Conservation (phyloP, 768 basidiomycete species). For the Boletus reticulatus region DNA sequence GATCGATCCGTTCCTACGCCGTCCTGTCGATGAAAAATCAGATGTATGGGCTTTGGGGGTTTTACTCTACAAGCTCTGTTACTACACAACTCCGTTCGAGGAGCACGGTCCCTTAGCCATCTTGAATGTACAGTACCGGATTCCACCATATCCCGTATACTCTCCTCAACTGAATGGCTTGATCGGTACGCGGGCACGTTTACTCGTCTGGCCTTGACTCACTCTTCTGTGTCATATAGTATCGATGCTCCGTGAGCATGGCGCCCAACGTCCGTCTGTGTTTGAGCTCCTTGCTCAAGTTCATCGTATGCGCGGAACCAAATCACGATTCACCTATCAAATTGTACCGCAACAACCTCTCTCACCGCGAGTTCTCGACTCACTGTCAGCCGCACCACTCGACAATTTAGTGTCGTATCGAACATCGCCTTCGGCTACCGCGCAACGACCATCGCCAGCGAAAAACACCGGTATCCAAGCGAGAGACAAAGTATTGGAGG, state of each 20-base stretch:
- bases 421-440: conserved; percentile 15
- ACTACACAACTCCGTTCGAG: conserved; percentile 99
- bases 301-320: conserved; percentile 85
- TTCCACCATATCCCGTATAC: conserved; percentile 86
- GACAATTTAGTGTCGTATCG: conserved; percentile 42
- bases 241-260: conserved; percentile 92
- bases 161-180: conserved; percentile 78
- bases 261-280: conserved; percentile 78
- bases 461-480: conserved; percentile 59
- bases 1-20: conserved; percentile 84
- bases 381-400: conserved; percentile 28
- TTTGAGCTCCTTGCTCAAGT: conserved; percentile 84
- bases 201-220: conserved; percentile 4
- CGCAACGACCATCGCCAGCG: conserved; percentile 18
- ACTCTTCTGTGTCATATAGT: conserved; percentile 40
- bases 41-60: conserved; percentile 99
- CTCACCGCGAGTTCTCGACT: conserved; percentile 39
- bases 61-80: conserved; percentile 96
- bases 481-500: conserved; percentile 75
- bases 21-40: conserved; percentile 89
- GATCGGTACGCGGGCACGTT: conserved; percentile 58
- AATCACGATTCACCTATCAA: conserved; percentile 71
- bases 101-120: conserved; percentile 97
- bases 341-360: conserved; percentile 48
- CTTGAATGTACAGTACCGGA: conserved; percentile 92